phyloP scores from a whole-genome alignment of 2,329 filamentous ascomycete genomes.

The Colletotrichum lupini region DNA sequence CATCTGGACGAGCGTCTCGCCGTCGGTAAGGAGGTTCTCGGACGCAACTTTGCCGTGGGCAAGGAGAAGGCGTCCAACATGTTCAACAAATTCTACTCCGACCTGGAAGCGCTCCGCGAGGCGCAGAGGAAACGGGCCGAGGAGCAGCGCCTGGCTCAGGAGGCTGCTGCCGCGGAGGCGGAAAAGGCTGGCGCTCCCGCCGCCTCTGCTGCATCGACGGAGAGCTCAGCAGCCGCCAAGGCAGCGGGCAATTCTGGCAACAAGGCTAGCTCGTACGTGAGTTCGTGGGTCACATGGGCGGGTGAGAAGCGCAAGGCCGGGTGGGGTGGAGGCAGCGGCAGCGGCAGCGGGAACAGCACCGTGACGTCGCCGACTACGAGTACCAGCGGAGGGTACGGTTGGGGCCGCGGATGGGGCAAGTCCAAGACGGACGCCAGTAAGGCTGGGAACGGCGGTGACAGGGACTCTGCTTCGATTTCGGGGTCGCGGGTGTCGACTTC shows the following conservation, averaged over 20 bases:
- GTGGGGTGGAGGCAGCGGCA: slow-evolving; percentile 41
- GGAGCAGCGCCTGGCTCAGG: slow-evolving; percentile 46
- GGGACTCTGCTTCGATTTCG: slow-evolving; percentile 42
- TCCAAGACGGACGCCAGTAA: slow-evolving; percentile 35
- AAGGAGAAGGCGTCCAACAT: slow-evolving; percentile 88
- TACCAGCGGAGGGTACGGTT: slow-evolving; percentile 39
- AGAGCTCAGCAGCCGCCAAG: slow-evolving; percentile 44
- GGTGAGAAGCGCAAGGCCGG: slow-evolving; percentile 77
- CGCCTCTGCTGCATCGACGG: slow-evolving; percentile 40
- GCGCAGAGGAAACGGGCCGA: slow-evolving; percentile 55
- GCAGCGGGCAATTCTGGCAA: slow-evolving; percentile 61
- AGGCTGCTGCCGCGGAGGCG: slow-evolving; percentile 38
- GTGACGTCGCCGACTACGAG: background rate
- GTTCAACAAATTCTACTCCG: slow-evolving; percentile 89
- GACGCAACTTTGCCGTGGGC: slow-evolving; percentile 89
- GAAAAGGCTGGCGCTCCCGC: slow-evolving; percentile 34
- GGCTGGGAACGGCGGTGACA: slow-evolving; percentile 19
- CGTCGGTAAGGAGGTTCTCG: slow-evolving; percentile 84
- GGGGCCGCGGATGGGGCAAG: slow-evolving; percentile 46
- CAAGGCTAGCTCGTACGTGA: slow-evolving; percentile 73
- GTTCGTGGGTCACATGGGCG: slow-evolving; percentile 76
- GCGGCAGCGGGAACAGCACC: background rate
- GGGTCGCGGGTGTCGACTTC: slow-evolving; percentile 17
- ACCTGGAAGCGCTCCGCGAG: slow-evolving; percentile 76
- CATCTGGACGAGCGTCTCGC: slow-evolving; percentile 92